Evolutionary conservation across 108 stramenopile species (phyloP), one percentile per base, ranked within the genome.

Genomic region (Fistulifera pelliculosa): DNA sequence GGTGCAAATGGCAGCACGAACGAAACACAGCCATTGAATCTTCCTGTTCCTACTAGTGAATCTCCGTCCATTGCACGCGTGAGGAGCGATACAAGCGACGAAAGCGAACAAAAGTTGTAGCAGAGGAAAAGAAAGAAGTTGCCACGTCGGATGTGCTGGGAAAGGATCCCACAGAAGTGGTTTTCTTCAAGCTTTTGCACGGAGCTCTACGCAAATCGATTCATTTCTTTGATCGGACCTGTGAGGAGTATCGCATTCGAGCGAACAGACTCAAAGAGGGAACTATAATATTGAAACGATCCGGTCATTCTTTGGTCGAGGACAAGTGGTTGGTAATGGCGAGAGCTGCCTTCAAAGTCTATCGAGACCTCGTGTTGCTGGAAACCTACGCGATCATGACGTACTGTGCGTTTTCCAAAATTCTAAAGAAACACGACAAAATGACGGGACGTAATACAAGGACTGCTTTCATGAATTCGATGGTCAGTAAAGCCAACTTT

Each of bases 361-460:
- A 99, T 68, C 94, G 88, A 59, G 94, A 97, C 65, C 69, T 99
- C 31, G 71, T 99, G 31, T 69, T 97, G 43, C 81, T 99, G 31
- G 98, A 99, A 62, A 96, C 94, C 27, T 99, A 79, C 60, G 96
- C 98, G 21, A 96, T 99, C 56, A 97, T 99, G 94, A 99, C 94
- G 18, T 99, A 96, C 66, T 95, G 64, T 81, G 83, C 43, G 95
- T 96, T 74, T 87, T 65, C 70, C 52, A 99, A 99, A 75, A 96
- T 97, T 47, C 72, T 99, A 47, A 99, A 99, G 78, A 99, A 99
- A 73, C 98, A 99, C 70, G 97, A 99, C 80, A 99, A 97, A 64
- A 69, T 81, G 31, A 95, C 96, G 0, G 90, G 93, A 47, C 94
- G 80, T 45, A 54, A 69, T 16, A 94, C 90, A 13, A 52, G 81